phyloP scores from a whole-genome alignment of 192 early-diverging fungal genomes.

The Dissophora globulifera region DNA sequence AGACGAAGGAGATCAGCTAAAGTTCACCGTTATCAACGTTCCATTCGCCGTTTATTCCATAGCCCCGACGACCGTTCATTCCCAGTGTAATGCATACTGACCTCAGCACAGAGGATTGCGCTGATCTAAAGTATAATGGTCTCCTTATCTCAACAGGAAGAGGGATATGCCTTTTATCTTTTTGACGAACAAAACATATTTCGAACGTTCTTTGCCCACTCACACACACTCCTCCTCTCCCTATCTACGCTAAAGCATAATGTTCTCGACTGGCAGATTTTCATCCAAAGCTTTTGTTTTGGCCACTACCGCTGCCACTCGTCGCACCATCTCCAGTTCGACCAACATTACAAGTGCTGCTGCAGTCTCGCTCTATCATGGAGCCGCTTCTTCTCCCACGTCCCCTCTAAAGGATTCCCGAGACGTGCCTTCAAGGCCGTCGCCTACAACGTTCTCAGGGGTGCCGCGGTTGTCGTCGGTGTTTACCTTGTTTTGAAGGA shows the following conservation, averaged over 20 bases:
- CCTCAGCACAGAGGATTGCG: too few relatives aligned
- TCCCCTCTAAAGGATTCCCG: too few relatives aligned
- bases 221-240: constrained; percentile 4
- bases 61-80: neutral
- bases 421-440: constrained; percentile 22
- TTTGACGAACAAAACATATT: too few relatives aligned
- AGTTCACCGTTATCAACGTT: neutral
- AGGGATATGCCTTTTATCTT: too few relatives aligned
- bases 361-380: constrained; percentile 3
- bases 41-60: constrained; percentile 4
- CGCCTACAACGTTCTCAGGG: constrained; percentile 35
- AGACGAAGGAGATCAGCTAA: too few relatives aligned
- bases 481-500: constrained; percentile 30
- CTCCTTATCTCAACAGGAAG: too few relatives aligned
- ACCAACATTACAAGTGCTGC: constrained; percentile 16
- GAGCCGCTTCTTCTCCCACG: constrained; percentile 5
- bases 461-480: constrained; percentile 25
- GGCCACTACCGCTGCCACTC: constrained; percentile 16
- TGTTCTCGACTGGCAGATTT: too few relatives aligned
- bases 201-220: too few relatives aligned
- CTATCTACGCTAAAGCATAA: too few relatives aligned
- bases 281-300: constrained; percentile 15
- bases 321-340: constrained; percentile 34
- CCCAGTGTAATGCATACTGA: too few relatives aligned
- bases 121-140: too few relatives aligned